Conservation (phyloP, 768 basidiomycete species). For the Tephrocybe sp. region DNA sequence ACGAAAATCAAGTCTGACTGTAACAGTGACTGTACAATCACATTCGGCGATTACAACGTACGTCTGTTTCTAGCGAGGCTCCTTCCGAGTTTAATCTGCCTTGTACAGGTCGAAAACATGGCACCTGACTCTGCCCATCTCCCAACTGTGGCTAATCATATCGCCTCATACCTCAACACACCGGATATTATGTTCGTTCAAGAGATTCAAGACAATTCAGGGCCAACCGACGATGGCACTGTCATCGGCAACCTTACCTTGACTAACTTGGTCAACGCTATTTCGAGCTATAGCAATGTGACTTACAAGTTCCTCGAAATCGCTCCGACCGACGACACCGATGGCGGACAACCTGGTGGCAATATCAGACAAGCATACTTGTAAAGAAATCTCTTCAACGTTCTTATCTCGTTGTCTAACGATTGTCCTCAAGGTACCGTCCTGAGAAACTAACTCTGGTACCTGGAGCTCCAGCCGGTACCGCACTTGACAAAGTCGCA, state of each 20-base stretch:
- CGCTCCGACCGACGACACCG: slow-evolving; percentile 50
- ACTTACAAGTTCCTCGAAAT: slow-evolving; percentile 51
- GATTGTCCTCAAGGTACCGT: slow-evolving; percentile 33
- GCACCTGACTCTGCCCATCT: slow-evolving; percentile 49
- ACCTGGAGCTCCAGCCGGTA: slow-evolving; percentile 45
- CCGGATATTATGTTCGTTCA: slow-evolving; percentile 66
- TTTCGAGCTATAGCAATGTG: slow-evolving; percentile 40
- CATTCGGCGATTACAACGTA: slow-evolving; percentile 64
- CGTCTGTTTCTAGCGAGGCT: no score
- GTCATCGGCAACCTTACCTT: slow-evolving; percentile 56
- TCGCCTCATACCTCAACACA: slow-evolving; percentile 43
- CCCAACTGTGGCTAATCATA: slow-evolving; percentile 50
- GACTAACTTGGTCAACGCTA: slow-evolving; percentile 46
- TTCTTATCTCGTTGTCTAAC: neutral
- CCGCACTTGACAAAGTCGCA: slow-evolving; percentile 44
- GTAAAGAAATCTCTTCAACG: no score
- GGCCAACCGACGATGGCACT: slow-evolving; percentile 50
- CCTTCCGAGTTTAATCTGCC: no score
- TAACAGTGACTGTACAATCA: slow-evolving; percentile 41
- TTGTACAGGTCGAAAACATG: slow-evolving; percentile 66
- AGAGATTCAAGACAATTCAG: slow-evolving; percentile 64
- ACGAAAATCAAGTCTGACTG: slow-evolving; percentile 36
- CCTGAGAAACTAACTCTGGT: slow-evolving; percentile 50
- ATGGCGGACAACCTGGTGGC: slow-evolving; percentile 62
- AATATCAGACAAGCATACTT: slow-evolving; percentile 63